phyloP scores from a whole-genome alignment of 345 rosid genomes.

The Gossypium herbaceum region DNA sequence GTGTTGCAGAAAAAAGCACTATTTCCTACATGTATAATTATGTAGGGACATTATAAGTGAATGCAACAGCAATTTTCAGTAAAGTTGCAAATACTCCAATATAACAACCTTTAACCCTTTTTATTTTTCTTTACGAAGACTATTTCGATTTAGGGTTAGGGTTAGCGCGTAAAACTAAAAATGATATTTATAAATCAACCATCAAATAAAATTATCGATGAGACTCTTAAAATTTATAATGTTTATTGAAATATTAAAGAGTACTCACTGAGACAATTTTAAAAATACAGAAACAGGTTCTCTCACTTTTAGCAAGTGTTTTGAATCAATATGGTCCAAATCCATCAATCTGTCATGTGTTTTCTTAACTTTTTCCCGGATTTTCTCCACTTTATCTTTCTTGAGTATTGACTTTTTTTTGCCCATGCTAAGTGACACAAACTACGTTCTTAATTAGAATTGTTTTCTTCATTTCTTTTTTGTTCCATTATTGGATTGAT shows the following conservation, averaged over 20 bases:
- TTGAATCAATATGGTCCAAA: constrained; percentile 19
- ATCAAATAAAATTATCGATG: too few relatives aligned
- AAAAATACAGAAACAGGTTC: too few relatives aligned
- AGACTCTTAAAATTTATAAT: too few relatives aligned
- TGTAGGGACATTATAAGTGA: constrained; percentile 34
- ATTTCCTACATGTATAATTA: constrained; percentile 39
- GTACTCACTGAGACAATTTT: too few relatives aligned
- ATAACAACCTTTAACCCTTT: too few relatives aligned
- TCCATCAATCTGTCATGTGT: constrained; percentile 28
- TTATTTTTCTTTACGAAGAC: too few relatives aligned
- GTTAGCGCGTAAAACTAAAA: too few relatives aligned
- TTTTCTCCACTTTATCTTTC: constrained; percentile 15
- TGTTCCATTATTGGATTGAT: not conserved
- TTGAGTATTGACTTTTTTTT: constrained; percentile 14
- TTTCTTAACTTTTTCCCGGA: constrained; percentile 23
- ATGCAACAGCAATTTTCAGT: constrained; percentile 31
- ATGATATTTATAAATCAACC: too few relatives aligned
- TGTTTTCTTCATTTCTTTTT: not conserved
- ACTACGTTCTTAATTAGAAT: not conserved
- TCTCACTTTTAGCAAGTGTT: not conserved
- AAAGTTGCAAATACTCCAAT: constrained; percentile 13
- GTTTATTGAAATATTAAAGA: too few relatives aligned
- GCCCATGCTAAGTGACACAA: constrained; percentile 6
- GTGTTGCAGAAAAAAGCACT: constrained; percentile 36
- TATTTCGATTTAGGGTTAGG: too few relatives aligned